phyloP scores from a whole-genome alignment of 352 stramenopile species.

The Phytophthora foliorum region DNA sequence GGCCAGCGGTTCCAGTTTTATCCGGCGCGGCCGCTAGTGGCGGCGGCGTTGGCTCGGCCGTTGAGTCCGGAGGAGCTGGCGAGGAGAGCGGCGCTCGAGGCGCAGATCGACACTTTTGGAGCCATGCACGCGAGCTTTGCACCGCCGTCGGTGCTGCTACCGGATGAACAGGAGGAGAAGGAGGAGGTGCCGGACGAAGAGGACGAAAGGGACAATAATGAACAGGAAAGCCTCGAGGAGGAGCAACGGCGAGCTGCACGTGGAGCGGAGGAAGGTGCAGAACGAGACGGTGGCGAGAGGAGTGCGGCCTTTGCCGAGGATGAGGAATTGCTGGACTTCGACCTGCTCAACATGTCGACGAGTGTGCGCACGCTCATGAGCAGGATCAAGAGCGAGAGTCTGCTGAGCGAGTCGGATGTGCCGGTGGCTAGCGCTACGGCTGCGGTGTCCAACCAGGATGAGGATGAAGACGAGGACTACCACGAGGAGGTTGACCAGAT shows the following conservation, averaged over 20 bases:
- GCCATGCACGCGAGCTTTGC: constrained; percentile 45
- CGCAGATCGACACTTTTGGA: constrained; percentile 32
- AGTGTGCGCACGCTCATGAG: constrained; percentile 65
- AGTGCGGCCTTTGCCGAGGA: constrained; percentile 9
- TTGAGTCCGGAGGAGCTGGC: constrained; percentile 38
- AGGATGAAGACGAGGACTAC: constrained; percentile 31
- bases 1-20: constrained; percentile 51
- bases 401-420: constrained; percentile 31
- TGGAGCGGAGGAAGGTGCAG: constrained; percentile 25
- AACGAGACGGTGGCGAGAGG: constrained; percentile 1
- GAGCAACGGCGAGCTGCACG: constrained; percentile 35
- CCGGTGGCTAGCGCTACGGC: constrained; percentile 12
- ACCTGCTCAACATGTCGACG: constrained; percentile 42
- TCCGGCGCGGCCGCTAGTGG: constrained; percentile 33
- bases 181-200: constrained; percentile 26
- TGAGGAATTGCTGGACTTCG: constrained; percentile 58
- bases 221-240: constrained; percentile 49
- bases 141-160: constrained; percentile 1
- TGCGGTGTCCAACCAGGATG: constrained; percentile 52
- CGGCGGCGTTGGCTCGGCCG: constrained; percentile 34
- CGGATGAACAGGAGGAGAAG: constrained; percentile 35
- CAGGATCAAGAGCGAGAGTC: constrained; percentile 60
- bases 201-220: constrained; percentile 39
- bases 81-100: constrained; percentile 32
- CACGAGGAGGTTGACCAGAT: constrained; percentile 24